Conservation (phyloP, 345 rosid species). For the Moricandia moricandioides region DNA sequence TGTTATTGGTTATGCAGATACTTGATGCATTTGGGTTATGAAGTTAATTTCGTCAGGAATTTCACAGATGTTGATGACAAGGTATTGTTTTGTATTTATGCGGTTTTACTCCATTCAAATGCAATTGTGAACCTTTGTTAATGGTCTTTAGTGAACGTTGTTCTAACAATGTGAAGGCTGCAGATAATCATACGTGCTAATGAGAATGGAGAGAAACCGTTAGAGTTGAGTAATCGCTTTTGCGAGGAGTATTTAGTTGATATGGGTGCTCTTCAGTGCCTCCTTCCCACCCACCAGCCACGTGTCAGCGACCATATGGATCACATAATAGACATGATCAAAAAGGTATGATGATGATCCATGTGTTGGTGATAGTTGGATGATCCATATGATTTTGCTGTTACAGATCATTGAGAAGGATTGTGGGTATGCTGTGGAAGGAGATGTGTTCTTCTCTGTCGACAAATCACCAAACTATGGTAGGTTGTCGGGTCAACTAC, state of each 20-base stretch:
- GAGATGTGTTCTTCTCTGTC: slow-evolving; percentile 80
- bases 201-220: slow-evolving; percentile 54
- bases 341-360: slow-evolving; percentile 56
- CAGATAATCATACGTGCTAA: slow-evolving; percentile 80
- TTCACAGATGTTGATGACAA: slow-evolving; percentile 95
- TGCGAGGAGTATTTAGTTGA: slow-evolving; percentile 77
- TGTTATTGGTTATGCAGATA: slow-evolving; percentile 49
- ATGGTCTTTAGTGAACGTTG: too few species aligned
- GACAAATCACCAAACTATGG: slow-evolving; percentile 78
- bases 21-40: slow-evolving; percentile 61
- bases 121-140: neutral
- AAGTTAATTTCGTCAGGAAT: slow-evolving; percentile 73
- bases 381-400: neutral
- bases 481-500: slow-evolving; percentile 61
- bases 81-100: slow-evolving; percentile 34
- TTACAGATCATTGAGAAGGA: slow-evolving; percentile 77
- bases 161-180: slow-evolving; percentile 8
- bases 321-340: slow-evolving; percentile 69
- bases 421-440: slow-evolving; percentile 66
- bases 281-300: slow-evolving; percentile 76
- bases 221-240: slow-evolving; percentile 56
- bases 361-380: neutral
- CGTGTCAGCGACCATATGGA: slow-evolving; percentile 75
- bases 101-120: neutral
- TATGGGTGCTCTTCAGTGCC: slow-evolving; percentile 76